Base-by-base conservation (phyloP, 345 rosid species). In the Turritis glabra region DNA sequence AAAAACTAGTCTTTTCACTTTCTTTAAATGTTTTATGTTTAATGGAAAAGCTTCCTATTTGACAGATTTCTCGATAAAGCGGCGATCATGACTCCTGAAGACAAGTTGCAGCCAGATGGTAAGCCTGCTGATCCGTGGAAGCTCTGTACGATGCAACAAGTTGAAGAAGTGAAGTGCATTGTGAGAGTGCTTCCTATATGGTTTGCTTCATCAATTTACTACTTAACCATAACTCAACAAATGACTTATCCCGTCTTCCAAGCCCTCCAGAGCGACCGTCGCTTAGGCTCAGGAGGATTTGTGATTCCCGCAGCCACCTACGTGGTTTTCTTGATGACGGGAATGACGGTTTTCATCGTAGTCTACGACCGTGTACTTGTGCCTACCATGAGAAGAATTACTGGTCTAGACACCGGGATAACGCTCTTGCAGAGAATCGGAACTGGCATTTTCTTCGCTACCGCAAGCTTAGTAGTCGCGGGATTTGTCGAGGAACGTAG, bases 131-230 rank as follows among this genome's bases (percentile, higher is more conserved):
- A 85, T 26, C 89, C 91, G 3, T 89, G 91, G 92, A 83, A 62
- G 37, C 86, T 89, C 0, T 89, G 87, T 69, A 83, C 90, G 75
- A 52, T 84, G 73, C 91, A 89, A 61, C 95, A 89, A 83, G 87
- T 87, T 17, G 91, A 89, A 73, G 91, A 89, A 83, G 81, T 75
- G 71, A 89, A 89, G 80, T 89, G 95, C 50, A 37, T 84, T 52
- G n/a, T 82, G 37, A 80, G 88, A 77, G 81, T 87, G 68, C 70
- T 89, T 27, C 91, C 91, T 15, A 80, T 89, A 50, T 87, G 91
- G 95, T 8, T 80, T 21, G 75, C 90, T 11, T 58, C 87, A 18
- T 69, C 85, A 8, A 38, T 89, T 2, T 87, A 66, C 79, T 64
- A 77, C 35, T 33, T 82, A 5, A 75, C 83, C 25, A 40, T 84